phyloP scores from a whole-genome alignment of 2,329 filamentous ascomycete genomes.

The Ophiostoma piceae region DNA sequence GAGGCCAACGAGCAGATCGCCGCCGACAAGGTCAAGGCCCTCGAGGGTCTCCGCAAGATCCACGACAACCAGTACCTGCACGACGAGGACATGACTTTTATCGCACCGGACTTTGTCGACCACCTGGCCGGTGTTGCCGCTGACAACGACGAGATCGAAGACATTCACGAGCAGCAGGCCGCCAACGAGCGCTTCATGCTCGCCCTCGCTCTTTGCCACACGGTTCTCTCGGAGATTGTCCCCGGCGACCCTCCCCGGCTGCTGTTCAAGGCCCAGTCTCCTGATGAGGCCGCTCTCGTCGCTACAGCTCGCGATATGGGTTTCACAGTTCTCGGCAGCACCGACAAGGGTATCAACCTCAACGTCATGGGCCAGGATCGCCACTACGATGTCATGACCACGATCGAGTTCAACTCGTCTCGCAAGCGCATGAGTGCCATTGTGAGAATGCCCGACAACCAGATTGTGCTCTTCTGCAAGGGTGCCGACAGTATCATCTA shows the following conservation, averaged over 20 bases:
- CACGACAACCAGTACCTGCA: slow-evolving; percentile 88
- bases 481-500: slow-evolving; percentile 97
- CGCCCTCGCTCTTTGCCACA: slow-evolving; percentile 90
- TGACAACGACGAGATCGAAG: slow-evolving; percentile 54
- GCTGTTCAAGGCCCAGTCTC: slow-evolving; percentile 93
- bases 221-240: slow-evolving; percentile 83
- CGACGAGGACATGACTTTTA: slow-evolving; percentile 85
- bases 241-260: slow-evolving; percentile 89
- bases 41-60: slow-evolving; percentile 66
- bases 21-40: slow-evolving; percentile 65
- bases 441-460: slow-evolving; percentile 85
- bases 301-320: slow-evolving; percentile 92
- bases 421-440: slow-evolving; percentile 98
- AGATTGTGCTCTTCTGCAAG: slow-evolving; percentile 91
- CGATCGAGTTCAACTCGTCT: slow-evolving; percentile 93
- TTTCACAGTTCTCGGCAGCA: slow-evolving; percentile 81
- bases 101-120: slow-evolving; percentile 81
- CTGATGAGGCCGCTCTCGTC: slow-evolving; percentile 91
- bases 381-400: slow-evolving; percentile 84
- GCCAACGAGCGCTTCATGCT: slow-evolving; percentile 92
- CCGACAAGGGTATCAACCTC: slow-evolving; percentile 73
- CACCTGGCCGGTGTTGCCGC: slow-evolving; percentile 62
- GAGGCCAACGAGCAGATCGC: slow-evolving; percentile 73
- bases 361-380: slow-evolving; percentile 83
- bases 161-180: slow-evolving; percentile 56